A percentile compares a stretch with the other conserved stretches of the same genome.
phyloP scores from a whole-genome alignment of 805 yeast species.

The Sugiyamaella marilandica region DNA sequence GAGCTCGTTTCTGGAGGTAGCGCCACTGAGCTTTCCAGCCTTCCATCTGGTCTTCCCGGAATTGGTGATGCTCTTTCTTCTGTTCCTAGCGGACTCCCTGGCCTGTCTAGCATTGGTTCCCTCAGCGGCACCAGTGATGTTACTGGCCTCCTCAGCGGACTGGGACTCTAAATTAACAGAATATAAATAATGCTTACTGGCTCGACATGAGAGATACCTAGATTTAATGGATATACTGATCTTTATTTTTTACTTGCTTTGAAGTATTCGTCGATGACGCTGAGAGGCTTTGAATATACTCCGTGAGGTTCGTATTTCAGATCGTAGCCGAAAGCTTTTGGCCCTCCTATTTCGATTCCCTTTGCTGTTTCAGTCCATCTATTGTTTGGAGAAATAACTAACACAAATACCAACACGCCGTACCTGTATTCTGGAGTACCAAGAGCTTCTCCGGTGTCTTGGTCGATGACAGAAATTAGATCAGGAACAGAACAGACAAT shows the following conservation, averaged over 20 bases:
- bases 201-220: not conserved
- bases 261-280: constrained; percentile 39
- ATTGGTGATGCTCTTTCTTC: not conserved
- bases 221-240: not conserved
- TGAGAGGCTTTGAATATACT: constrained; percentile 32
- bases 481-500: constrained; percentile 44
- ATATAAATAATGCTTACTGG: no score
- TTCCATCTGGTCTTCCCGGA: constrained; percentile 8
- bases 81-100: constrained; percentile 5
- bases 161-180: not conserved
- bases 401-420: constrained; percentile 42
- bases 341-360: constrained; percentile 42
- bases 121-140: constrained; percentile 1
- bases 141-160: constrained; percentile 6
- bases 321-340: constrained; percentile 36
- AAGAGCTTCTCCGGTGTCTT: constrained; percentile 43
- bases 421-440: constrained; percentile 48
- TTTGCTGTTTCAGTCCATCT: constrained; percentile 36
- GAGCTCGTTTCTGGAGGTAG: not conserved
- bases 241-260: not conserved
- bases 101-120: not conserved
- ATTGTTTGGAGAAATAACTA: constrained; percentile 38
- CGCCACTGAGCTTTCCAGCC: constrained; percentile 3
- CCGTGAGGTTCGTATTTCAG: constrained; percentile 38
- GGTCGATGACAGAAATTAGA: constrained; percentile 40